Conservation (phyloP, 228 moss, liverwort and hornwort genomes). For the Sphagnum fallax region DNA sequence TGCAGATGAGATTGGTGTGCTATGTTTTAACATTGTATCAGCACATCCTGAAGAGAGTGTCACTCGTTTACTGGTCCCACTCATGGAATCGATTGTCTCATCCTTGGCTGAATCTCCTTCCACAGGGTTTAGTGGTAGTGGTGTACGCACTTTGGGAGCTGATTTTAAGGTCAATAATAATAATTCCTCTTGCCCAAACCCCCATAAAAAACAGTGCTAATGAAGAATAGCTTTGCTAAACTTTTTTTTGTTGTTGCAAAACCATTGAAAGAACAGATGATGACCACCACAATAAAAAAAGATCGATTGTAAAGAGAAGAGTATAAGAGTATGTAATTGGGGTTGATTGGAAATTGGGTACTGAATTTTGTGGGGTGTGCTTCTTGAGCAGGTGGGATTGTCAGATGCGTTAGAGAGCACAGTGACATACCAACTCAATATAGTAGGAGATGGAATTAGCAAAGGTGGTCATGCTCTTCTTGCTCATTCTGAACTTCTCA, state of each 20-base stretch:
- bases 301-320: too few relatives aligned
- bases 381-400: conserved; percentile 44
- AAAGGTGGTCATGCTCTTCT: conserved; percentile 56
- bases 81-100: conserved; percentile 60
- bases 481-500: conserved; percentile 45
- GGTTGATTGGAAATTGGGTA: too few relatives aligned
- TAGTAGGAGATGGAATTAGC: conserved; percentile 40
- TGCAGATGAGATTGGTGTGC: conserved; percentile 70
- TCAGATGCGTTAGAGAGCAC: conserved; percentile 77
- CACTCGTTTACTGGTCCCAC: conserved; percentile 41
- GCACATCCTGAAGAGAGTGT: conserved; percentile 46
- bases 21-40: conserved; percentile 53
- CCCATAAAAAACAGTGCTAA: too few relatives aligned
- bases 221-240: too few relatives aligned
- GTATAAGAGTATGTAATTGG: too few relatives aligned
- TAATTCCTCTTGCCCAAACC: too few relatives aligned
- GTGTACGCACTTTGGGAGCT: conserved; percentile 39
- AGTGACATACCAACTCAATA: conserved; percentile 64
- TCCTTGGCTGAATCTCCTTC: conserved; percentile 67
- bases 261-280: too few relatives aligned
- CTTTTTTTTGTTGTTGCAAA: too few relatives aligned
- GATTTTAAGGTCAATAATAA: conserved; percentile 54
- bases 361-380: too few relatives aligned
- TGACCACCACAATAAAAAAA: too few relatives aligned
- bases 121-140: conserved; percentile 70